A percentile compares a stretch with the other conserved stretches of the same genome.
phyloP scores from a whole-genome alignment of 495 filamentous ascomycete genomes.

The Rhypophila decipiens region DNA sequence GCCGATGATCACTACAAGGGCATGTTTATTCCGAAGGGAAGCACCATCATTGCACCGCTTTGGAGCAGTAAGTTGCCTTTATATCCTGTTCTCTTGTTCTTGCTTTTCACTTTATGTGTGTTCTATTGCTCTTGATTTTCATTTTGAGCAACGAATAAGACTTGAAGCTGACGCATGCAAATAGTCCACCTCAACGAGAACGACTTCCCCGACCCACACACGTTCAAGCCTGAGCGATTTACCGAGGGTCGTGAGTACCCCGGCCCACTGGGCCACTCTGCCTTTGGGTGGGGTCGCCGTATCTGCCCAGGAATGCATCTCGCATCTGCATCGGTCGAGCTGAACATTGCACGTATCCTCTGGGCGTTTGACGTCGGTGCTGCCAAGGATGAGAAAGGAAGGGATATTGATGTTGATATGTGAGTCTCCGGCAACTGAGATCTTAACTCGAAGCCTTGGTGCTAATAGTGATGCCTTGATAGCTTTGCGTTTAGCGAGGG shows the following conservation, averaged over 20 bases:
- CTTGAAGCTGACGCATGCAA: conserved; percentile 11
- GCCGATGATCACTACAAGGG: conserved; percentile 50
- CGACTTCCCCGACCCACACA: conserved; percentile 51
- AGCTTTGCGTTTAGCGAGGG: conserved; percentile 46
- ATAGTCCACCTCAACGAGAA: conserved; percentile 49
- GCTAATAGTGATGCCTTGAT: not conserved
- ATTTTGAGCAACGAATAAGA: too few relatives aligned
- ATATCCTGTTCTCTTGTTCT: conserved; percentile 1
- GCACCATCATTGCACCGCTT: conserved; percentile 45
- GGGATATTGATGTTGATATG: conserved; percentile 45
- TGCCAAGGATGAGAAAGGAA: conserved; percentile 36
- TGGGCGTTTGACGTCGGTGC: conserved; percentile 47
- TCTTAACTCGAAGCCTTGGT: not conserved
- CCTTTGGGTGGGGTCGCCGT: conserved; percentile 53
- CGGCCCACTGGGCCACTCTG: conserved; percentile 47
- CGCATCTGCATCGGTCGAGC: conserved; percentile 41
- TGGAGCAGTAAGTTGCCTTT: conserved; percentile 28
- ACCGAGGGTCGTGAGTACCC: conserved; percentile 40
- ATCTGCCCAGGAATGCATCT: conserved; percentile 51
- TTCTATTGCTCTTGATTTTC: not conserved
- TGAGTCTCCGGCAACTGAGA: conserved; percentile 6
- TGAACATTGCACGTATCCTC: conserved; percentile 47
- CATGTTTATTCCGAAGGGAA: conserved; percentile 46
- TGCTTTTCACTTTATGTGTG: not conserved
- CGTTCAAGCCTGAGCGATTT: conserved; percentile 42